phyloP scores from a whole-genome alignment of 2,329 filamentous ascomycete species.

The Aspergillus sergii region DNA sequence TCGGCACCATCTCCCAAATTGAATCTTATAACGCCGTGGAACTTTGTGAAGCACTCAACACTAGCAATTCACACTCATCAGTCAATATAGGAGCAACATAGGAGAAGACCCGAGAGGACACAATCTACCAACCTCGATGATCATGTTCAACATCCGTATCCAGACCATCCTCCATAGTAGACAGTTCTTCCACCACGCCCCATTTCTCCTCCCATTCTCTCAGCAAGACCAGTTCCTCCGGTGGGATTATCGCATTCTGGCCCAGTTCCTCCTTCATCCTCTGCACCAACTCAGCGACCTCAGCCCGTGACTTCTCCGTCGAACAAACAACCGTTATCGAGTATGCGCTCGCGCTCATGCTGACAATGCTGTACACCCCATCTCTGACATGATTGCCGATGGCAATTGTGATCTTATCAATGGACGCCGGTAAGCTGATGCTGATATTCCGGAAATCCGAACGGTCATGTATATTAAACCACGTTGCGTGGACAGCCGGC shows the following conservation, averaged over 20 bases:
- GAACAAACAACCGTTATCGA: neutral
- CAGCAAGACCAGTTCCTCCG: neutral
- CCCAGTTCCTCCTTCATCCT: neutral
- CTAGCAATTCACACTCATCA: neutral
- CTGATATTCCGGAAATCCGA: neutral
- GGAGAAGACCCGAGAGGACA: neutral
- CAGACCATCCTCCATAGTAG: neutral
- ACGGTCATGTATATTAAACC: neutral
- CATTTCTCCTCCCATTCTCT: neutral
- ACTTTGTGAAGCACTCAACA: neutral
- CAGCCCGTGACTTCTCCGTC: neutral
- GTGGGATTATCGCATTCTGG: neutral
- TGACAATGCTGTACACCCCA: neutral
- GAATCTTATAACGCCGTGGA: neutral
- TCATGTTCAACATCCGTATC: neutral
- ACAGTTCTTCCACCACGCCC: neutral
- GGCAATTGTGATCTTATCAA: neutral
- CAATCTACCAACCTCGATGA: neutral
- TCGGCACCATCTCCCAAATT: neutral
- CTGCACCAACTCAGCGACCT: slow-evolving; percentile 29
- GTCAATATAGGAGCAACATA: neutral
- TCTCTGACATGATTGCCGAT: neutral
- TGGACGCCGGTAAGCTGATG: neutral
- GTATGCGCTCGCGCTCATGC: neutral
- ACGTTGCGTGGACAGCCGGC: neutral